Conservation (phyloP, 2,329 filamentous ascomycete species). For the Colletotrichum sp. region DNA sequence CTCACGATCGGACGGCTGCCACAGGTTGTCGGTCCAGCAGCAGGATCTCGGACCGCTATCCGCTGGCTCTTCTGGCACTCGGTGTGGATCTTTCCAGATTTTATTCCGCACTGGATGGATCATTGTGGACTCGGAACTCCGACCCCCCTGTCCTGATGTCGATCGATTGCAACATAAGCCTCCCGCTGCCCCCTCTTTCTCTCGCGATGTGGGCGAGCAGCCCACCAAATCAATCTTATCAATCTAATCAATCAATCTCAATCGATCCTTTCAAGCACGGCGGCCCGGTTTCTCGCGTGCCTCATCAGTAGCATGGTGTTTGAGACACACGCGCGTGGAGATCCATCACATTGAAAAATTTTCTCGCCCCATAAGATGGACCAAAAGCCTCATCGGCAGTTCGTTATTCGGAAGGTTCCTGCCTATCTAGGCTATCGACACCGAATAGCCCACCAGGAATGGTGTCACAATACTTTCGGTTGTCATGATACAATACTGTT, state of each 20-base stretch:
- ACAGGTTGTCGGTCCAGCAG: background rate
- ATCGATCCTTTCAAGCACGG: background rate
- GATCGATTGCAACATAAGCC: background rate
- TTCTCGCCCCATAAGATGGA: background rate
- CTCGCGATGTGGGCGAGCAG: background rate
- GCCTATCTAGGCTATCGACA: background rate
- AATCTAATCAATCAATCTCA: background rate
- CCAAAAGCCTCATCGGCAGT: background rate
- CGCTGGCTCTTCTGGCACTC: background rate
- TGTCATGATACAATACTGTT: background rate
- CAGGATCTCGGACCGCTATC: background rate
- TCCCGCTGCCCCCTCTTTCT: background rate
- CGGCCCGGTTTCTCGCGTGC: background rate
- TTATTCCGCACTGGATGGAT: background rate
- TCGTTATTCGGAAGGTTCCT: background rate
- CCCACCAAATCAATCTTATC: background rate
- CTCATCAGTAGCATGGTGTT: fast-evolving
- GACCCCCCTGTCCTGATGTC: background rate
- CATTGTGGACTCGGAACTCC: background rate
- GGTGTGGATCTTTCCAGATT: background rate
- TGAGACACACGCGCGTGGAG: background rate
- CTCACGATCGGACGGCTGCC: background rate
- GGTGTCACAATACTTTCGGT: background rate
- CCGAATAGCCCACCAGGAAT: background rate
- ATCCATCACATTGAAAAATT: background rate